These are phyloP conservation scores for Phaeotremella fagi DNA, from an alignment of 768 basidiomycete species.

Conservation along the genomic window DNA sequence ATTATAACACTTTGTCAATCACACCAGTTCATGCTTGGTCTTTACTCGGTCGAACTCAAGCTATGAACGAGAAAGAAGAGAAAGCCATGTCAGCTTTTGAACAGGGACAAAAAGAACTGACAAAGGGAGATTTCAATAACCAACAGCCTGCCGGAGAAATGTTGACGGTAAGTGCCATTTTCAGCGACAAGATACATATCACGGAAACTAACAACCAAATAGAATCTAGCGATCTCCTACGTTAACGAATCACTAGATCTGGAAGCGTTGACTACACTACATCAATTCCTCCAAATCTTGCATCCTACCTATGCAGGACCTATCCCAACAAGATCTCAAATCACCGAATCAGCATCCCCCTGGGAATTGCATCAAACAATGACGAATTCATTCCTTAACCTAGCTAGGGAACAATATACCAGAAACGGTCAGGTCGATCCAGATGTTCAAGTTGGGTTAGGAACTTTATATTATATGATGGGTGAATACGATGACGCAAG, in stretches of 20 bases:
- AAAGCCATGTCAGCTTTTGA: conserved; percentile 51
- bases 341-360: conserved; percentile 35
- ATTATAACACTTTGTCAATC: conserved; percentile 4
- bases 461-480: conserved; percentile 86
- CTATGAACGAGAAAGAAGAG: conserved; percentile 52
- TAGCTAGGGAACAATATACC: conserved; percentile 77
- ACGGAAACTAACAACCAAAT: not conserved
- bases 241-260: conserved; percentile 90
- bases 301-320: conserved; percentile 54
- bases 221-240: conserved; percentile 94
- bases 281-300: conserved; percentile 74
- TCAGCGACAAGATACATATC: not conserved
- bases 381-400: conserved; percentile 72
- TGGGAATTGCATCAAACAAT: conserved; percentile 81
- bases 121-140: conserved; percentile 6
- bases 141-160: conserved; percentile 29
- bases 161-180: conserved; percentile 28
- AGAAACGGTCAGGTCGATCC: conserved; percentile 66
- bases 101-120: conserved; percentile 35
- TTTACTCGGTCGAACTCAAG: conserved; percentile 76
- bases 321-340: conserved; percentile 25
- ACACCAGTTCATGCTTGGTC: conserved; percentile 80
- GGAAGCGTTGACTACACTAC: conserved; percentile 75
- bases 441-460: conserved; percentile 88
- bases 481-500: conserved; percentile 80